Evolutionary conservation across 2,329 filamentous ascomycete genomes (phyloP).

Genomic region (Pyrenophora seminiperda): DNA sequence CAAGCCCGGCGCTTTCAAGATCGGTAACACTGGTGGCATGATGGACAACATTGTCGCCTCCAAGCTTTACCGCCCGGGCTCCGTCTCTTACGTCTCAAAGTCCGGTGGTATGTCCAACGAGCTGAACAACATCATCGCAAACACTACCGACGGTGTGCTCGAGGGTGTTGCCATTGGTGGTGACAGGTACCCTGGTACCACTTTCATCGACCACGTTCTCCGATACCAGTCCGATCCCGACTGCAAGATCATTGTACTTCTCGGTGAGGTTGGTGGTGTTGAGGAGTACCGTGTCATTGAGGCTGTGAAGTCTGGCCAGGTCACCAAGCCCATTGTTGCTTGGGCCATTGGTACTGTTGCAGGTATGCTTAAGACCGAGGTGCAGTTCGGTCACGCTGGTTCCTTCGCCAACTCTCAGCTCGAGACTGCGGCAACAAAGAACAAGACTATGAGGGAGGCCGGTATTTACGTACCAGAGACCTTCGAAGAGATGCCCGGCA

Average conservation of each 20-base stretch:
- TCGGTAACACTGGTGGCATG: constrained; percentile 99
- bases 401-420: constrained; percentile 99
- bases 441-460: constrained; percentile 93
- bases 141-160: constrained; percentile 96
- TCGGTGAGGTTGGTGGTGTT: constrained; percentile 98
- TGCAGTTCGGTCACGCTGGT: constrained; percentile 98
- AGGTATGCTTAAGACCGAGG: constrained; percentile 99
- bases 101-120: constrained; percentile 99
- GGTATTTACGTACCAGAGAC: constrained; percentile 94
- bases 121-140: constrained; percentile 98
- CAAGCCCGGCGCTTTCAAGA: constrained; percentile 99
- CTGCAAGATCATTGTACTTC: constrained; percentile 94
- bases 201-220: constrained; percentile 98
- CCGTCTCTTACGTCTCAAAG: constrained; percentile 99
- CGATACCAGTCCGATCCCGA: constrained; percentile 95
- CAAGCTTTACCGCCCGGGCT: constrained; percentile 99
- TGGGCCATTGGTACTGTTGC: constrained; percentile 99
- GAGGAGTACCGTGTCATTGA: constrained; percentile 99
- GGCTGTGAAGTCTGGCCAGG: constrained; percentile 88
- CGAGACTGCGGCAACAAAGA: constrained; percentile 95
- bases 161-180: constrained; percentile 99
- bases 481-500: constrained; percentile 88
- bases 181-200: constrained; percentile 98
- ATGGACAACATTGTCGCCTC: constrained; percentile 99
- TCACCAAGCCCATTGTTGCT: constrained; percentile 98